These are phyloP conservation scores for Penicillium sp. DNA, from an alignment of 2,329 filamentous ascomycete species.

Conservation along the genomic window DNA sequence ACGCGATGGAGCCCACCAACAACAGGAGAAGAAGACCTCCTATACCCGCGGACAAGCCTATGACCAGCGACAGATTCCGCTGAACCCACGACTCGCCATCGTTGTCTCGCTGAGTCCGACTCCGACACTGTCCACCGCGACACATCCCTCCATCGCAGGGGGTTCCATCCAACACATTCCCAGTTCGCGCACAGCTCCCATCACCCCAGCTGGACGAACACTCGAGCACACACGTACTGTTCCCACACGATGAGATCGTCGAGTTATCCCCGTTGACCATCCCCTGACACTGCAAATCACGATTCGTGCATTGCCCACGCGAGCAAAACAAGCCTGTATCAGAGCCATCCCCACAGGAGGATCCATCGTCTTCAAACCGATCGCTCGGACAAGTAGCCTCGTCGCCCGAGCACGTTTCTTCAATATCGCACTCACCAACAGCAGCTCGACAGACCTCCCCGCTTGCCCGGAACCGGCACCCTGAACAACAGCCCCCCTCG, in stretches of 20 bases:
- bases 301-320: conserved; percentile 21
- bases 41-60: conserved; percentile 23
- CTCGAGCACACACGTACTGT: conserved; percentile 9
- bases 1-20: conserved; percentile 1
- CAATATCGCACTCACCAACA: conserved; percentile 12
- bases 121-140: conserved; percentile 3
- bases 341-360: conserved; percentile 4
- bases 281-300: conserved; percentile 17
- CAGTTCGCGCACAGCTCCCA: conserved; percentile 1
- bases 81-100: conserved; percentile 19
- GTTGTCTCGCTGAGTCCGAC: background rate
- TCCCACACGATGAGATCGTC: conserved; percentile 13
- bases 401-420: conserved; percentile 18
- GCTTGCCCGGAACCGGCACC: conserved; percentile 16
- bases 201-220: conserved; percentile 2
- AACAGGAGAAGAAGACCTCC: conserved; percentile 21
- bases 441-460: conserved; percentile 18
- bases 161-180: conserved; percentile 16
- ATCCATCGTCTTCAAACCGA: conserved; percentile 9
- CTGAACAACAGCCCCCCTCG: conserved; percentile 15
- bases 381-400: conserved; percentile 17
- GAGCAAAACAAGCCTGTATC: conserved; percentile 14
- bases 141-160: conserved; percentile 16
- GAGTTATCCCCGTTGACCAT: conserved; percentile 4
- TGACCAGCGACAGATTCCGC: conserved; percentile 15